Conservation (phyloP, 1,284 basidiomycete species). For the Trametes sp. region DNA sequence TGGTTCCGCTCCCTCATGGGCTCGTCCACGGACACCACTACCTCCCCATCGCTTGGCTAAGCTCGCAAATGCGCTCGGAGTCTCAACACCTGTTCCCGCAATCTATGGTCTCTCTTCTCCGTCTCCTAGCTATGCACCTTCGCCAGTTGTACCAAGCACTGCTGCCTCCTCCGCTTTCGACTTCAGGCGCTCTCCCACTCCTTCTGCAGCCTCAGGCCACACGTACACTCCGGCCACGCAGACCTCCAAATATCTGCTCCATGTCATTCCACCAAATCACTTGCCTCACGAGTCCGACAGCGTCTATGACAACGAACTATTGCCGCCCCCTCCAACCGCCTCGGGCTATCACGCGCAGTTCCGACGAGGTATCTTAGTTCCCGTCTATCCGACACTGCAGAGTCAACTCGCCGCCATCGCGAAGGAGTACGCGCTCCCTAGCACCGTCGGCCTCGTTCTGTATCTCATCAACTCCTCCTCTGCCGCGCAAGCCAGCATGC, state of each 20-base stretch:
- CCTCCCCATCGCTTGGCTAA: slow-evolving; percentile 79
- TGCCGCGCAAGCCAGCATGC: slow-evolving; percentile 25
- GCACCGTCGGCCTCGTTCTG: slow-evolving; percentile 76
- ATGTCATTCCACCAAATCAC: slow-evolving; percentile 75
- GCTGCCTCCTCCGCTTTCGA: slow-evolving; percentile 47
- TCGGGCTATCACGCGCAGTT: slow-evolving; percentile 82
- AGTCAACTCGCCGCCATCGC: slow-evolving; percentile 81
- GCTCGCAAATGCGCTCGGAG: slow-evolving; percentile 82
- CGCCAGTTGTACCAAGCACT: slow-evolving; percentile 39
- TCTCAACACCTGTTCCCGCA: slow-evolving; percentile 73
- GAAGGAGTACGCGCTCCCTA: slow-evolving; percentile 87
- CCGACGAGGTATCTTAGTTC: slow-evolving; percentile 76
- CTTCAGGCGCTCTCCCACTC: slow-evolving; percentile 63
- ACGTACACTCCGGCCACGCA: slow-evolving; percentile 51
- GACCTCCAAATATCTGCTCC: slow-evolving; percentile 72
- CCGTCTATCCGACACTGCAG: slow-evolving; percentile 74
- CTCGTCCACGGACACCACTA: slow-evolving; percentile 71
- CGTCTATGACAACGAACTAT: slow-evolving; percentile 52
- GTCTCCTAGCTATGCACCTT: slow-evolving; percentile 45
- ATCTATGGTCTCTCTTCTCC: slow-evolving; percentile 45
- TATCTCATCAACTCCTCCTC: slow-evolving; percentile 67
- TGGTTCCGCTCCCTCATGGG: slow-evolving; percentile 52
- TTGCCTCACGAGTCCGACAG: slow-evolving; percentile 65
- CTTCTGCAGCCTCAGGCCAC: slow-evolving; percentile 51
- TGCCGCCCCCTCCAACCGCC: slow-evolving; percentile 59